Evolutionary conservation across 176 grass and related monocot species (phyloP).

Genomic region (Alopecurus myosuroides): DNA sequence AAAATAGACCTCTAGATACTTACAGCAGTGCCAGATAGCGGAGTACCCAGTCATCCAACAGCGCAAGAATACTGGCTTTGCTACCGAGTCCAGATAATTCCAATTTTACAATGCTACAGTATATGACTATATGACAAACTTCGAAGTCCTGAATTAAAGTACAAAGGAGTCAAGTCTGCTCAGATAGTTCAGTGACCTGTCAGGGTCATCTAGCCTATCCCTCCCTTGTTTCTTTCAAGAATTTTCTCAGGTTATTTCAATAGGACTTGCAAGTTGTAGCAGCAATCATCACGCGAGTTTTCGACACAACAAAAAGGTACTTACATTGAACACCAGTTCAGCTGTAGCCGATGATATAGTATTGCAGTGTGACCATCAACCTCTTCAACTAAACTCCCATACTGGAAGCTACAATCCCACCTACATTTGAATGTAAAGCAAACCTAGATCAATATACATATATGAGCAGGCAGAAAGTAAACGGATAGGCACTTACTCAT

Average conservation of each 20-base stretch:
- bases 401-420: conserved; percentile 98
- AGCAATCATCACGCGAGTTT: neutral
- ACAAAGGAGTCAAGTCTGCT: conserved; percentile 8
- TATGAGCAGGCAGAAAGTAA: neutral
- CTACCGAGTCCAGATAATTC: neutral
- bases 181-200: neutral
- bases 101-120: conserved; percentile 7
- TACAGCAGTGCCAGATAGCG: neutral
- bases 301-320: neutral
- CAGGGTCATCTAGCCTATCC: neutral
- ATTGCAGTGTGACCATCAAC: conserved; percentile 97
- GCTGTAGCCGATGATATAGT: conserved; percentile 81
- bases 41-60: neutral
- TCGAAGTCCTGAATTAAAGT: conserved; percentile 3
- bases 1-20: neutral
- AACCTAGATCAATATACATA: conserved; percentile 26
- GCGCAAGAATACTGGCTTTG: neutral
- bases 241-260: neutral
- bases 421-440: conserved; percentile 35
- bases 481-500: conserved; percentile 62
- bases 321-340: conserved; percentile 90
- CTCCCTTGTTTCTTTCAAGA: neutral
- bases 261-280: neutral
- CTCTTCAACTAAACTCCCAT: conserved; percentile 96
- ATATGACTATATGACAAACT: conserved; percentile 6